Evolutionary conservation across 352 stramenopile species (phyloP).

Genomic region (Pythium biforme): DNA sequence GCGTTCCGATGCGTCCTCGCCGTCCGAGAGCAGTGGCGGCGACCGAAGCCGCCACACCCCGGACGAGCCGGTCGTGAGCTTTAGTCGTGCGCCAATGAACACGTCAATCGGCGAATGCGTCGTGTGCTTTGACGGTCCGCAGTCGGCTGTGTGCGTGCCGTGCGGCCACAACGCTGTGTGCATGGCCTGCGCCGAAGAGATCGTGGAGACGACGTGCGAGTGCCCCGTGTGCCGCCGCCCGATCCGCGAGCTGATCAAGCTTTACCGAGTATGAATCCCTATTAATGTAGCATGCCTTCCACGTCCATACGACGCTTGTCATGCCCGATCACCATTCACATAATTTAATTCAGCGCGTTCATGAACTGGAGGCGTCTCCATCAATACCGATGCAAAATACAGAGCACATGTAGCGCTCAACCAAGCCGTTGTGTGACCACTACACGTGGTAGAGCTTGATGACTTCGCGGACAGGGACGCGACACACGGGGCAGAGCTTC

Average conservation of each 20-base stretch:
- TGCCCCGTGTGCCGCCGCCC: constrained; percentile 68
- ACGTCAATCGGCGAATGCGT: constrained; percentile 70
- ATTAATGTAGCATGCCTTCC: neutral
- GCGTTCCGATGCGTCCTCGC: neutral
- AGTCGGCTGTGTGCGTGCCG: constrained; percentile 74
- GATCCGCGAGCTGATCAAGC: constrained; percentile 78
- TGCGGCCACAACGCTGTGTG: constrained; percentile 84
- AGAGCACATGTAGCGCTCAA: neutral
- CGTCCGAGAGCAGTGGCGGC: neutral
- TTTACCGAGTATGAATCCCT: constrained; percentile 61
- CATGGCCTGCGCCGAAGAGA: constrained; percentile 73
- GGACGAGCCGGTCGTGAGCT: constrained; percentile 33
- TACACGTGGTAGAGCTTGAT: constrained; percentile 76
- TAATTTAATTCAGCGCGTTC: constrained; percentile 14
- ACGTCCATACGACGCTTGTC: neutral
- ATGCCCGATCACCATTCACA: neutral
- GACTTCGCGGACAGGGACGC: constrained; percentile 66
- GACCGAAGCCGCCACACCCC: constrained; percentile 3
- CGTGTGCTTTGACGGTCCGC: constrained; percentile 74
- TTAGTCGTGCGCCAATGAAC: constrained; percentile 33
- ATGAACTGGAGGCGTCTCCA: neutral
- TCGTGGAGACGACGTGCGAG: constrained; percentile 52
- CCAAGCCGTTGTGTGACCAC: neutral
- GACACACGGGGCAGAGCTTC: constrained; percentile 72
- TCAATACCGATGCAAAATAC: neutral